Evolutionary conservation across 2,329 filamentous ascomycete species (phyloP), one percentile per base, ranked within the genome.

Genomic region (Leptographium galeiforme): DNA sequence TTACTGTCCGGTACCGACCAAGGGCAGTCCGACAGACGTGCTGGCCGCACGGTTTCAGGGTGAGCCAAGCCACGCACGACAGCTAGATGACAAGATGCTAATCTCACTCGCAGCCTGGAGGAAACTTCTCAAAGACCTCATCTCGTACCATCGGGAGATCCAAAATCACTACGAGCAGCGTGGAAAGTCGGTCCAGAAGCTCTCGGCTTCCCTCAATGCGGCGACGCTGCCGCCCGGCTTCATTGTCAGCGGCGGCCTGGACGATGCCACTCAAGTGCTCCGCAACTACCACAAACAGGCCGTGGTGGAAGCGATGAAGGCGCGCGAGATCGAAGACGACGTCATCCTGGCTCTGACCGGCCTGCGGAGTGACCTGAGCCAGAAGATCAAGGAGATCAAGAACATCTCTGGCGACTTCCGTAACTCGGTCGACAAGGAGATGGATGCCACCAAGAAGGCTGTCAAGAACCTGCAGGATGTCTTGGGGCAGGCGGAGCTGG

Each of bases 351-450:
- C 91, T 51, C 74, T 98, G 53, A 89, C 84, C 2, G 89, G 89
- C 1, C 72, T 98, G 52, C 76, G 93, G 55, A 90, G 83, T 63
- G 93, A 98, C 67, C 74, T 98, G 18, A 85, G 86, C 57, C 89
- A 94, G 66, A 98, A 98, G 72, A 95, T 95, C 68, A 98, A 97
- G 69, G 93, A 98, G 70, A 98, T 98, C 72, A 95, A 95, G 71
- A 85, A 82, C 60, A 73, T 98, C 16, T 87, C 89, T 7, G 87
- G 89, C 16, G 93, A 98, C 67, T 98, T 98, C 71, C 95, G 95
- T 70, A 98, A 95, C 65, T 87, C 85, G 0, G 89, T 98, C 11
- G 89, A 95, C 32, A 95, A 91, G 70, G 93, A 97, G 68, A 91
- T 95, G 73, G 90, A 96, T 19, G 73, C 68, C 18, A 96, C 93